phyloP scores from a whole-genome alignment of 2,329 filamentous ascomycete species.

The Nothophoma quercina region DNA sequence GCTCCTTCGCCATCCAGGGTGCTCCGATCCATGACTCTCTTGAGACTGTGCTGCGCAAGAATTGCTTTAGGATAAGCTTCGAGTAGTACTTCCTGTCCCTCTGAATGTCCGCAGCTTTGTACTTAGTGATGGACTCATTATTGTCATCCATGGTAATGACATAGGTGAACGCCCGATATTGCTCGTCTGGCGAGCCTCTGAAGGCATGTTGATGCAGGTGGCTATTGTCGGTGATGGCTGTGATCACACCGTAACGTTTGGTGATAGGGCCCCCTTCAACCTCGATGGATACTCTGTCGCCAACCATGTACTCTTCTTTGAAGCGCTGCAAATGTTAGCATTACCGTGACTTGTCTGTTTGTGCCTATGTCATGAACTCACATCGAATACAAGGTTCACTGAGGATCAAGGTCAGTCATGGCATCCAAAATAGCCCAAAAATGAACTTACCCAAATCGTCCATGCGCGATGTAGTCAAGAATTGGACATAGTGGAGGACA shows the following conservation, averaged over 20 bases:
- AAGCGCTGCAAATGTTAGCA: conserved; percentile 38
- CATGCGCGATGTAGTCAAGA: conserved; percentile 82
- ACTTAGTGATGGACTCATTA: conserved; percentile 57
- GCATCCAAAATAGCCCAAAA: conserved; percentile 16
- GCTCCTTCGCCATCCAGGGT: conserved; percentile 91
- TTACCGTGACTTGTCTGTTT: no score
- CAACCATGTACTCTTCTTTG: conserved; percentile 43
- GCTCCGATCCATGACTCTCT: conserved; percentile 95
- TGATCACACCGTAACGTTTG: conserved; percentile 40
- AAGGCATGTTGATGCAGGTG: conserved; percentile 39
- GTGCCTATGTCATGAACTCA: conserved; percentile 24
- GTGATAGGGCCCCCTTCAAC: conserved; percentile 31
- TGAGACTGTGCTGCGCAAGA: conserved; percentile 93
- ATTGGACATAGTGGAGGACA: conserved; percentile 88
- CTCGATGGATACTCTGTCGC: conserved; percentile 46
- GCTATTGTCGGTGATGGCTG: conserved; percentile 42
- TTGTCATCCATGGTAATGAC: conserved; percentile 43
- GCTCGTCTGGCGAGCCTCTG: conserved; percentile 37
- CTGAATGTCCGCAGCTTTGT: conserved; percentile 67
- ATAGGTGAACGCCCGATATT: conserved; percentile 42
- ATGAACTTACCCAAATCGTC: conserved; percentile 73
- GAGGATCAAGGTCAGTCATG: conserved; percentile 34
- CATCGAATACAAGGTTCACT: conserved; percentile 46
- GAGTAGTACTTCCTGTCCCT: conserved; percentile 93
- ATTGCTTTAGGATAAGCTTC: conserved; percentile 90